Base-by-base conservation (phyloP, 2,329 filamentous ascomycete species). In the Grosmannia clavigera region DNA sequence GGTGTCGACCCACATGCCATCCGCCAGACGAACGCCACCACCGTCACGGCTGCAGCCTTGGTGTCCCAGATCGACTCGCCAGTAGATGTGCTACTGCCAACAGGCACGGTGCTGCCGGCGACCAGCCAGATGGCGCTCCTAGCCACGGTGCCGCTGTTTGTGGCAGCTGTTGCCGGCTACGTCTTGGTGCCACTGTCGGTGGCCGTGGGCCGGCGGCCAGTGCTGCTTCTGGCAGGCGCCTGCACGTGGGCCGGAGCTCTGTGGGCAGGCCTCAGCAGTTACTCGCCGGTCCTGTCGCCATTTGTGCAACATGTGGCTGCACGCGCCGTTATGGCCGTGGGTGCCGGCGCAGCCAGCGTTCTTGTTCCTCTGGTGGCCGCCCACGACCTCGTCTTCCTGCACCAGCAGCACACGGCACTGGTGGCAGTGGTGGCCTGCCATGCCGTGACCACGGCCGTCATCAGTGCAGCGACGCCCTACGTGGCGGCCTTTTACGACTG, bases 371-470 rank as follows among this genome's bases (percentile, higher is more conserved):
- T 74, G 12, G 70, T 74, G 38, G 62, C 62, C 11, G 68, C 73
- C 1, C 71, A 74, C 65, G 72, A 74, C 50, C 67, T 74, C 48
- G 68, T 72, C 52, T 74, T 74, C 38, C 68, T 73, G 22, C 72
- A 74, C 59, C 67, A 74, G 66, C 68, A 72, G 4, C 71, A 70
- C 62, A 65, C 65, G 58, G 71, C 68, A 12, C 67, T 73, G 48
- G 68, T 71, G 11, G 64, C 67, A 6, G 64, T 73, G 25, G 64
- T 70, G 16, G 62, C 64, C 16, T 63, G 61, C n/a, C 67, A 66
- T 65, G 71, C 70, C 4, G 25, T 72, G 12, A 62, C 71, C 16
- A 67, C 70, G 50, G 68, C 70, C 3, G 67, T 63, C 5, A 63
- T 71, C 9, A 68, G 68, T 29, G 68, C 69, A 2, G 65, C 65